Evolutionary conservation across 1,284 basidiomycete genomes (phyloP), one percentile per base, ranked within the genome.

Genomic region (Cutaneotrichosporon spelunceum): DNA sequence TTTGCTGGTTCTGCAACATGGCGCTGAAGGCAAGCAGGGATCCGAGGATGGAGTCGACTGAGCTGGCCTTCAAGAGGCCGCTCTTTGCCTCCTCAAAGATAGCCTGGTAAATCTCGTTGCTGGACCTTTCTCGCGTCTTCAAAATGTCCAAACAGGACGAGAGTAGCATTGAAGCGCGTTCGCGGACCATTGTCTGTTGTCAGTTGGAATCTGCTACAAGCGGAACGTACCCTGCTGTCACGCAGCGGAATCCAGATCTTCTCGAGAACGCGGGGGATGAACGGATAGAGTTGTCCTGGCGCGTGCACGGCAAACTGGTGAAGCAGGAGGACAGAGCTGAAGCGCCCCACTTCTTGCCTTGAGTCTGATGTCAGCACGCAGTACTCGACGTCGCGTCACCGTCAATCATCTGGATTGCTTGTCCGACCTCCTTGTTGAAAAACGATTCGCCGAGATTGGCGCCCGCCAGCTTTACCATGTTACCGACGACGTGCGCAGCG

Each of bases 21-120:
- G 96, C 91, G 57, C 93, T 88, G 76, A 94, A 93, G 13, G 93
- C 95, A 58, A 99, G 83, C 39, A 99, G 76, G 21, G 91, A 94
- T 1, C 95, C 96, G 68, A 99, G 93, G 48, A 98, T 91, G 27
- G 91, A 67, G 59, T 85, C 80, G 90, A 95, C 36, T 84, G 72
- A 78, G 72, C 88, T 86, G 4, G 85, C 83, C 75, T 87, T 88
- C 76, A 89, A 89, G 59, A 98, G 81, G 1, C 94, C 95, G 60
- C 84, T 82, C 73, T 93, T 90, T 5, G 93, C 93, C 72, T 99
- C 94, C 66, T 90, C 86, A 60, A 95, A 84, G 24, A 96, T 89
- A 80, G 88, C 88, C 63, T 82, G 80, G 64, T 94, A 83, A 70
- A 87, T 88, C 13, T 81, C 80, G 44, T 68, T 70, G 6, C 78